phyloP scores from a whole-genome alignment of 2,329 filamentous ascomycete genomes.

The Neofusicoccum laricinum region DNA sequence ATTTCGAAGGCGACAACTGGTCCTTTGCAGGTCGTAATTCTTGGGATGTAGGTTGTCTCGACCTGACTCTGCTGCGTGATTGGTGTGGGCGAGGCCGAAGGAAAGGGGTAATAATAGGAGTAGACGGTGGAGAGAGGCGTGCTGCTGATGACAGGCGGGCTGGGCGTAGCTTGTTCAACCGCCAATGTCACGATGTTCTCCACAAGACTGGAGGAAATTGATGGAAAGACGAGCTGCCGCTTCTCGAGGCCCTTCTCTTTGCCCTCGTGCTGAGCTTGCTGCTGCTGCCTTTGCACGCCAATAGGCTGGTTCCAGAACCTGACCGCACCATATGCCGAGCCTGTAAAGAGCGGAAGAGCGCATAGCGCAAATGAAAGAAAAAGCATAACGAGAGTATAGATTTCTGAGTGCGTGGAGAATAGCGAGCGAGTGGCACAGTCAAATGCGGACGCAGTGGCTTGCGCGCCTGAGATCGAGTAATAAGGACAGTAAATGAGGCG shows the following conservation, averaged over 20 bases:
- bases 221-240: neutral
- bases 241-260: neutral
- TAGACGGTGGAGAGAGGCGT: neutral
- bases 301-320: neutral
- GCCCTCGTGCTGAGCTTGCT: neutral
- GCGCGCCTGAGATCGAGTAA: neutral
- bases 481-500: neutral
- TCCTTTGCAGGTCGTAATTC: conserved; percentile 42
- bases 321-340: neutral
- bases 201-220: neutral
- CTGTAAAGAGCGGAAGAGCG: conserved; percentile 11
- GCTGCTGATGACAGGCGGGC: neutral
- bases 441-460: neutral
- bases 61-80: conserved; percentile 44
- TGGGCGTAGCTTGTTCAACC: neutral
- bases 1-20: conserved; percentile 33
- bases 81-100: conserved; percentile 39
- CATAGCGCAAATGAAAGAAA: conserved; percentile 3
- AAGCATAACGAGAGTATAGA: conserved; percentile 3
- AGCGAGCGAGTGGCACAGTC: conserved; percentile 7
- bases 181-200: neutral
- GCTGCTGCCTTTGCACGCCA: neutral
- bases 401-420: neutral
- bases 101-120: conserved; percentile 19
- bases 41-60: conserved; percentile 41